Conservation (phyloP, 163 green algal genomes). For the Volvox carteri region DNA sequence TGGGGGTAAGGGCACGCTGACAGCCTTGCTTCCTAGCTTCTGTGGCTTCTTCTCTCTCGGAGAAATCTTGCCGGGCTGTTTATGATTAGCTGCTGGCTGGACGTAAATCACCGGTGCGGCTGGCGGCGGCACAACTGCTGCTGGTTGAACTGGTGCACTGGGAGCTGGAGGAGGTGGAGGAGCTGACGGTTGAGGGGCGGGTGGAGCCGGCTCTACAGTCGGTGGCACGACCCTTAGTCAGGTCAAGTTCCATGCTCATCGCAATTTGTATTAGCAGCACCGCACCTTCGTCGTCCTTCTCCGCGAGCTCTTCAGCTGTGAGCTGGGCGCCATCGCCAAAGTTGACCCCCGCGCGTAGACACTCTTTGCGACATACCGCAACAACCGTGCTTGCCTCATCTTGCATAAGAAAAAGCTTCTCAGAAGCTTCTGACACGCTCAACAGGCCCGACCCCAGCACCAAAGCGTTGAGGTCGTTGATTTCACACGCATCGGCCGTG, state of each 20-base stretch:
- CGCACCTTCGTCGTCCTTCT: constrained; percentile 30
- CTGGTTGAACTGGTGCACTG: background rate
- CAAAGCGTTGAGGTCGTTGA: constrained; percentile 57
- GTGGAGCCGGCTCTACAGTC: constrained; percentile 14
- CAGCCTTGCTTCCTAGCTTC: background rate
- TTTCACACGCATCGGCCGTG: constrained; percentile 52
- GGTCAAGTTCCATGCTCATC: background rate
- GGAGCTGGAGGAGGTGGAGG: background rate
- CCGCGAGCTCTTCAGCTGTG: constrained; percentile 17
- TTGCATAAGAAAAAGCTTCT: constrained; percentile 59
- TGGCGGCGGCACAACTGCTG: background rate
- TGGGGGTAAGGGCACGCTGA: background rate
- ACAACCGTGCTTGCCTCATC: constrained; percentile 54
- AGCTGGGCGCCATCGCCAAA: constrained; percentile 55
- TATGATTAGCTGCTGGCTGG: background rate
- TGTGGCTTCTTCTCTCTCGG: constrained; percentile 1
- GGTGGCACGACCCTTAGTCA: background rate
- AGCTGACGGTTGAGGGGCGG: background rate
- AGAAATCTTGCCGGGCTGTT: background rate
- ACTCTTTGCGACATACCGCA: constrained; percentile 48
- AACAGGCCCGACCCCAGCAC: constrained; percentile 32
- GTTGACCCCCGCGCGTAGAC: constrained; percentile 52
- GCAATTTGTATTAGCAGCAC: background rate
- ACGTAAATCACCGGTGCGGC: background rate
- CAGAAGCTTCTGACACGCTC: constrained; percentile 39